phyloP scores from a whole-genome alignment of 108 stramenopile genomes.

The Skeletonema menzelii region DNA sequence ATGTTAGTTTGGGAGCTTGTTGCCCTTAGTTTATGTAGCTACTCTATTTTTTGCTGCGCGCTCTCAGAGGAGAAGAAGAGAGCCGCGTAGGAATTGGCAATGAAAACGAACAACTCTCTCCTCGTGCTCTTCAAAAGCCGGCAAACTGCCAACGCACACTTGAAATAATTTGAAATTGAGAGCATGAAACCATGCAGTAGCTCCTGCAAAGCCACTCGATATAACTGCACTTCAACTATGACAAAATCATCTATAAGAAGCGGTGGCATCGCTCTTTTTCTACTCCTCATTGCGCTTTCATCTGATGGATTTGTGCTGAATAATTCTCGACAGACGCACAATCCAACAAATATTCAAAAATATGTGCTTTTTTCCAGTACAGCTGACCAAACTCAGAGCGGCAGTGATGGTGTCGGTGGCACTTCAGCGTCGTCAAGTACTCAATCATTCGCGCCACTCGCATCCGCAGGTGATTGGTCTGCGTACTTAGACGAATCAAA shows the following conservation, averaged over 20 bases:
- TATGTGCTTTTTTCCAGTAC: neutral
- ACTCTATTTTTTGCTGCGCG: no score
- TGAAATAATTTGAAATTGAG: no score
- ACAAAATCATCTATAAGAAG: neutral
- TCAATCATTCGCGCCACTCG: slow-evolving; percentile 42
- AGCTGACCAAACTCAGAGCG: neutral
- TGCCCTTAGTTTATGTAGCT: no score
- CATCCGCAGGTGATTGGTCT: slow-evolving; percentile 66
- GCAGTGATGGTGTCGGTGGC: neutral
- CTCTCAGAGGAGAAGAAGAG: no score
- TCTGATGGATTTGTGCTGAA: neutral
- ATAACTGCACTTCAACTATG: neutral
- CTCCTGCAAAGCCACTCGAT: neutral
- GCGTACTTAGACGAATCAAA: slow-evolving; percentile 79
- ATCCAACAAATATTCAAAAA: neutral
- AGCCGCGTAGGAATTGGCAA: no score
- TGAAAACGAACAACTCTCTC: no score
- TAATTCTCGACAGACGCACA: neutral
- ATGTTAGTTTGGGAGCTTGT: no score
- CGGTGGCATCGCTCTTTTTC: neutral
- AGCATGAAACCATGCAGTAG: no score
- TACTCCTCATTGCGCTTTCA: neutral
- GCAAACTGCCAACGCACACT: no score
- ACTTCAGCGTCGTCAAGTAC: neutral
- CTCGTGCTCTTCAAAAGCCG: no score